Evolutionary conservation across 2,329 filamentous ascomycete genomes (phyloP), one percentile per base, ranked within the genome.

Genomic region (Aspergillus sp.): DNA sequence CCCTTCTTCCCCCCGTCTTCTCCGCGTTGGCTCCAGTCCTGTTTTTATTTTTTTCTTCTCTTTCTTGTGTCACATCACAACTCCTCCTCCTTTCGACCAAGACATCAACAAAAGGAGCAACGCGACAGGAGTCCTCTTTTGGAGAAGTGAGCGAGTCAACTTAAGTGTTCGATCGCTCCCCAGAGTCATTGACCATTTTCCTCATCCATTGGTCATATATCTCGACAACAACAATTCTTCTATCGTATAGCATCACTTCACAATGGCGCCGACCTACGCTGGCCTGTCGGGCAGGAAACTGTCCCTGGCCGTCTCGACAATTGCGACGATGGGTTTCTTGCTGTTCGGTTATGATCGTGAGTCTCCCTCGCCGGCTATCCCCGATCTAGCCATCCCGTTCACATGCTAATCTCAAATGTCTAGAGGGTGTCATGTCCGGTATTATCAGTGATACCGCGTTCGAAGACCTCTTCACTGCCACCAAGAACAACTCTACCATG

Each of bases 301-400:
- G 56, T 84, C 82, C 17, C 67, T 87, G 62, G 77, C 82, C 41
- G 81, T 89, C 50, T 87, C 87, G 1, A 81, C 82, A n/a, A 81
- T 89, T 25, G 85, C 87, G 4, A 89, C 87, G 0, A 87, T 85
- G 53, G 86, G 85, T 21, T 87, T 88, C 76, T 71, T 87, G 28
- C 79, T 85, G n/a, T 86, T 85, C 62, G 84, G 84, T 58, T 86
- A 85, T 68, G 84, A 86, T 61, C 84, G 77, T 80, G 68, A 65
- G 76, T 71, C 12, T 41, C 13, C 23, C 53, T 58, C 19, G 39
- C 43, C 23, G 38, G 32, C 15, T 13, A 36, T 36, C 1, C 12
- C 32, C 12, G 32, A 36, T 36, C 32, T 36, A 13, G 12, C 12
- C n/a, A 8, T n/a, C 32, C 10, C 0, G 12, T 12, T 28, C 28